These are phyloP conservation scores for Wickerhamomyces strasburgensis DNA, from an alignment of 805 yeast species.

Conservation along the genomic window DNA sequence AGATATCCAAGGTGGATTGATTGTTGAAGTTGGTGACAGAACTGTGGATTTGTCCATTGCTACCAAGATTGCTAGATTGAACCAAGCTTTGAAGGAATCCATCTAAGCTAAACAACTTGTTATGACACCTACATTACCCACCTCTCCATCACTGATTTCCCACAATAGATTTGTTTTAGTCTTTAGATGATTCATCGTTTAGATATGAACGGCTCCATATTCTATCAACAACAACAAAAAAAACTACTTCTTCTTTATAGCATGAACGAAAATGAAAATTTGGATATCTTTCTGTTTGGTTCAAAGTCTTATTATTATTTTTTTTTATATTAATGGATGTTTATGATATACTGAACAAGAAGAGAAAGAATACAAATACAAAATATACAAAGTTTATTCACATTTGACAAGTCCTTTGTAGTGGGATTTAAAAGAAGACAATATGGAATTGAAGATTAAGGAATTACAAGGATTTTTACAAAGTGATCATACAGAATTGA, in stretches of 20 bases:
- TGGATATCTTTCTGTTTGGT: background rate
- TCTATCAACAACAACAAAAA: too few relatives aligned
- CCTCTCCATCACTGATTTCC: too few relatives aligned
- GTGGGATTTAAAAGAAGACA: background rate
- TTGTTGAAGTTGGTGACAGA: slow-evolving; percentile 94
- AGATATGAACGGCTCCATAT: too few relatives aligned
- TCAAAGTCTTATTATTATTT: background rate
- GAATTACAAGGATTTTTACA: too few relatives aligned
- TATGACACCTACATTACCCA: too few relatives aligned
- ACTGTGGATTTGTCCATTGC: slow-evolving; percentile 91
- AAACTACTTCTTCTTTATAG: too few relatives aligned
- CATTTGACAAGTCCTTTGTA: slow-evolving; percentile 1
- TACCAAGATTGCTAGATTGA: slow-evolving; percentile 79
- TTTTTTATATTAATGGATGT: background rate
- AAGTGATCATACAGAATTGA: too few relatives aligned
- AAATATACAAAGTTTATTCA: background rate
- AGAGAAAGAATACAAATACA: slow-evolving; percentile 1
- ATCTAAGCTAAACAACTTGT: slow-evolving; percentile 54
- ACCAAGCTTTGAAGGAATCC: slow-evolving; percentile 82
- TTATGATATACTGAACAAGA: background rate
- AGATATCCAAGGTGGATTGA: slow-evolving; percentile 90
- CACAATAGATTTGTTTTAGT: too few relatives aligned
- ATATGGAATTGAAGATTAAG: too few relatives aligned
- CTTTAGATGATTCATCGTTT: too few relatives aligned
- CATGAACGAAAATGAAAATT: too few relatives aligned